Evolutionary conservation across 345 rosid genomes (phyloP), one percentile per base, ranked within the genome.

Genomic region (Abelmoschus esculentus): DNA sequence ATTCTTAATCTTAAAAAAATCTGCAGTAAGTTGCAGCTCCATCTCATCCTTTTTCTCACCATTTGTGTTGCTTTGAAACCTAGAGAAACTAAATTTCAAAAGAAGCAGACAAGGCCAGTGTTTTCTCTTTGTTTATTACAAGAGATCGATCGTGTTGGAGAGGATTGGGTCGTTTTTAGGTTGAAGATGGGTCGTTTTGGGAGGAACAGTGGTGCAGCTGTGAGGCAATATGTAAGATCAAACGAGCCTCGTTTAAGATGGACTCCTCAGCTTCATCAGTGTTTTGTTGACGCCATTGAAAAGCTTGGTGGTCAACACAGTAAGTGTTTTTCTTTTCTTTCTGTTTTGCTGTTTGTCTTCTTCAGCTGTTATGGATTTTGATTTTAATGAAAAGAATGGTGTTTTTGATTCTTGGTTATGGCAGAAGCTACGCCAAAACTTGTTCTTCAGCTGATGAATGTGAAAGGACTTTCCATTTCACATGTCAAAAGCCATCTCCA

Each of bases 401-500:
- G 4, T 44, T 63, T 40, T 4, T 38, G 10, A 38, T 19, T 73
- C 38, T 17, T 8, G 56, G 42, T 22, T 17, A 40, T 78, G 52
- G 70, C 62, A 93, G 97, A 80, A 84, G 97, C 97, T 44, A 95
- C 99, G 1, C 99, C 99, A 56, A 95, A 95, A 71, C 93, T 91
- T 53, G 96, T 95, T 70, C 99, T 95, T 70, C 96, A 91, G 84
- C 70, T 95, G 73, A 95, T 95, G 99, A 91, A 90, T 80, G 96
- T 95, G 55, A 88, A 89, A 64, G 99, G 99, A 55, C 97, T 95
- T 69, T 91, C 96, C 76, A 91, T 95, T 77, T 89, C 99, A 61
- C 99, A 95, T 78, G 96, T 95, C 67, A 95, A 95, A 72, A 95
- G 99, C 81, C 99, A 95, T 78, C 97, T 95, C 34, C 99, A 92